Evolutionary conservation across 1,284 basidiomycete genomes (phyloP).

Genomic region (Filobasidium uniguttulatum): DNA sequence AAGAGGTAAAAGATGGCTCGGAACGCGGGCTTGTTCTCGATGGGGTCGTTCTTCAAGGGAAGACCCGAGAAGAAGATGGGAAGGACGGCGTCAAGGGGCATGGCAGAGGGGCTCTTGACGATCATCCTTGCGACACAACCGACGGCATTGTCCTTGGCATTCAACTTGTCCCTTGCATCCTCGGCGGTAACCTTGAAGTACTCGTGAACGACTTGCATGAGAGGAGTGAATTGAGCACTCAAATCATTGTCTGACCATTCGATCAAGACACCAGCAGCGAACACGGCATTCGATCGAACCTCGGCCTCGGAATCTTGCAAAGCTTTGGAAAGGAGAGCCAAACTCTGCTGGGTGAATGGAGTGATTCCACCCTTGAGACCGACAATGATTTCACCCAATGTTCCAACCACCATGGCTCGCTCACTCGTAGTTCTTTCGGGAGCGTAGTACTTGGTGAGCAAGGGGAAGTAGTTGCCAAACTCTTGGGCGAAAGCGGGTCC

Average conservation of each 20-base stretch:
- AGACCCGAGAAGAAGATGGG: conserved; percentile 70
- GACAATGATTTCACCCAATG: conserved; percentile 86
- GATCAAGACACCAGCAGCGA: conserved; percentile 81
- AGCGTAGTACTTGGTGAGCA: conserved; percentile 86
- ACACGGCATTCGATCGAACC: conserved; percentile 92
- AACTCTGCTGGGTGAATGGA: conserved; percentile 67
- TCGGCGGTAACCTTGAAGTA: conserved; percentile 57
- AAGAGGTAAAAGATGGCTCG: conserved; percentile 79
- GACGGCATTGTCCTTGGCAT: conserved; percentile 89
- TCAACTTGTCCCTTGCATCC: conserved; percentile 47
- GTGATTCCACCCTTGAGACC: conserved; percentile 82
- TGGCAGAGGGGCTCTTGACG: conserved; percentile 59
- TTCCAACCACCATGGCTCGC: conserved; percentile 84
- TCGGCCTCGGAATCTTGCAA: conserved; percentile 76
- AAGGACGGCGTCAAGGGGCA: conserved; percentile 66
- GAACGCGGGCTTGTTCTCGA: conserved; percentile 84
- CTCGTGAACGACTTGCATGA: conserved; percentile 68
- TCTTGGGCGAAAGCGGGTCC: conserved; percentile 66
- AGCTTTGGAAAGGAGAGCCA: conserved; percentile 70
- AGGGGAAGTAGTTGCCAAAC: conserved; percentile 73
- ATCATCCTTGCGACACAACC: conserved; percentile 86
- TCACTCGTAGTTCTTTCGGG: conserved; percentile 77
- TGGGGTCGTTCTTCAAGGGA: conserved; percentile 73
- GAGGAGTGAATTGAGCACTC: conserved; percentile 59
- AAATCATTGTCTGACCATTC: conserved; percentile 78